These are phyloP conservation scores for Cyathus striatus DNA, from an alignment of 768 basidiomycete genomes.

Conservation along the genomic window DNA sequence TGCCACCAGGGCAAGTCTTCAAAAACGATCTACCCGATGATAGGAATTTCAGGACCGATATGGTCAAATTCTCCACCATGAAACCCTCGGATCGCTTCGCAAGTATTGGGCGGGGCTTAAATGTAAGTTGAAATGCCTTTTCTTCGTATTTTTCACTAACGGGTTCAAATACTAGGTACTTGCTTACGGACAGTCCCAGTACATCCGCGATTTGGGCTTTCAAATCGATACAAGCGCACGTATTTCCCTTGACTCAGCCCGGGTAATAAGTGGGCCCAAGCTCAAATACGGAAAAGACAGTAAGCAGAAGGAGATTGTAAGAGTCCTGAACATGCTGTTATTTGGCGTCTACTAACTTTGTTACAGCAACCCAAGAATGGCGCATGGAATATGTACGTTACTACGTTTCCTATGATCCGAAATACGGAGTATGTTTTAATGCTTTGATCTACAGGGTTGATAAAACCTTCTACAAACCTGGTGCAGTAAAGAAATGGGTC, in stretches of 20 bases:
- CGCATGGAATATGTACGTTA: constrained; percentile 68
- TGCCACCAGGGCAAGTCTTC: constrained; percentile 66
- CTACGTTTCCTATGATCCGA: constrained; percentile 30
- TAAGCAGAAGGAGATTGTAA: constrained; percentile 47
- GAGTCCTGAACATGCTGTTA: constrained; percentile 13
- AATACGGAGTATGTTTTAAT: constrained; percentile 31
- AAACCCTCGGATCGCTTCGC: constrained; percentile 52
- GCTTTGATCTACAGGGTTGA: constrained; percentile 54
- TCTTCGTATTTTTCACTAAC: background rate
- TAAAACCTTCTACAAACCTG: constrained; percentile 58
- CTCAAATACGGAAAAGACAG: constrained; percentile 57
- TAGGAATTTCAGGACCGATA: constrained; percentile 50
- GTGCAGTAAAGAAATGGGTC: constrained; percentile 51
- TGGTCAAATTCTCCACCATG: constrained; percentile 67
- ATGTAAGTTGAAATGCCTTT: constrained; percentile 23
- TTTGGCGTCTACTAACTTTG: constrained; percentile 2
- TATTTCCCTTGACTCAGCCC: constrained; percentile 46
- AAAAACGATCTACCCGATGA: constrained; percentile 67
- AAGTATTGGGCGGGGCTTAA: constrained; percentile 46
- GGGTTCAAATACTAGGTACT: constrained; percentile 34
- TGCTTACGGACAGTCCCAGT: constrained; percentile 63
- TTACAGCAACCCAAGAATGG: constrained; percentile 54
- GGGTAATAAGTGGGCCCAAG: constrained; percentile 54
- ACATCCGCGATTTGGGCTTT: constrained; percentile 65
- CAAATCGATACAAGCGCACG: constrained; percentile 32